Conservation (phyloP, 345 rosid genomes). For the Kernera saxatilis region DNA sequence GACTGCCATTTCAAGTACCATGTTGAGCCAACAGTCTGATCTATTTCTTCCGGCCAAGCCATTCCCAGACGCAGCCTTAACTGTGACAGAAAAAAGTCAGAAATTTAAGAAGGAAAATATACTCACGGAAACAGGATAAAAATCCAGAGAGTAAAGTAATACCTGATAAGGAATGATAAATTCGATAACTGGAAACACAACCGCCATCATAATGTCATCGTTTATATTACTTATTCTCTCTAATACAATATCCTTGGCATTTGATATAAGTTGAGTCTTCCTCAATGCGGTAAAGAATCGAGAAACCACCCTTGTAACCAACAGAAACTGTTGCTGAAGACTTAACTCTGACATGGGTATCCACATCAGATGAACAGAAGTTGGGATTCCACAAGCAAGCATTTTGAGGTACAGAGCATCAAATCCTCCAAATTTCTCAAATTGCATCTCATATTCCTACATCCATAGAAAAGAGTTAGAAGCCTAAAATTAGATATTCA, state of each 20-base stretch:
- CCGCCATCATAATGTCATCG: slow-evolving; percentile 65
- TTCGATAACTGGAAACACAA: slow-evolving; percentile 65
- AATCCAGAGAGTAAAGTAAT: slow-evolving; percentile 20
- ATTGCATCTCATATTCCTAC: slow-evolving; percentile 82
- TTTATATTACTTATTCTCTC: slow-evolving; percentile 50
- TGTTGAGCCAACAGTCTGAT: slow-evolving; percentile 65
- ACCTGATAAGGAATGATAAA: slow-evolving; percentile 73
- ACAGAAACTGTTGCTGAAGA: slow-evolving; percentile 65
- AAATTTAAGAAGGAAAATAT: background rate
- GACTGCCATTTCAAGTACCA: slow-evolving; percentile 90
- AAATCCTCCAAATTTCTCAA: slow-evolving; percentile 87
- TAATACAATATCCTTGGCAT: slow-evolving; percentile 40
- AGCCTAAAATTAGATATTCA: background rate
- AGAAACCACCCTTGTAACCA: slow-evolving; percentile 46
- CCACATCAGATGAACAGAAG: slow-evolving; percentile 83
- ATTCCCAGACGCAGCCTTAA: slow-evolving; percentile 69
- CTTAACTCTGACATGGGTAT: slow-evolving; percentile 87
- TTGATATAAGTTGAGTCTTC: slow-evolving; percentile 47
- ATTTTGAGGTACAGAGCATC: slow-evolving; percentile 89
- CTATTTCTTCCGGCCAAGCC: slow-evolving; percentile 90
- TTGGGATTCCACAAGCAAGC: slow-evolving; percentile 81
- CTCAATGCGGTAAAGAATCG: slow-evolving; percentile 51
- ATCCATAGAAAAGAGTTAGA: slow-evolving; percentile 29
- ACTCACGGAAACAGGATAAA: background rate
- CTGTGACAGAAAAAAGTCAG: slow-evolving; percentile 35